Conservation (phyloP, 164 flowering plant genomes). For the Akebia trifoliata region DNA sequence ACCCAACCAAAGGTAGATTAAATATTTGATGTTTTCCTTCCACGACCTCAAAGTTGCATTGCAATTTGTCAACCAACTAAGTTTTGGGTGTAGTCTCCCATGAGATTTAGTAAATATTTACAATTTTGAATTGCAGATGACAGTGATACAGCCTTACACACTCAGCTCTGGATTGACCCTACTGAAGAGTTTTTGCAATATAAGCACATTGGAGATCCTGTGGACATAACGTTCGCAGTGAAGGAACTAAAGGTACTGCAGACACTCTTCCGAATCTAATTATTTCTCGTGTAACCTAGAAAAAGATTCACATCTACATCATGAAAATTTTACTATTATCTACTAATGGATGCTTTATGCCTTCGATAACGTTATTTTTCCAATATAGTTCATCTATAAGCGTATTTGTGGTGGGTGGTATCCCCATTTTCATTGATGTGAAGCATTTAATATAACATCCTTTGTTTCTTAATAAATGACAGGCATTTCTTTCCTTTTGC, state of each 20-base stretch:
- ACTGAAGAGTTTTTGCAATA: conserved; percentile 89
- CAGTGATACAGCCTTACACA: conserved; percentile 74
- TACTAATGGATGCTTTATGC: no score
- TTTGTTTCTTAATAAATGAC: conserved; percentile 21
- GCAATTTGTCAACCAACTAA: no score
- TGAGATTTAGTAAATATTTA: conserved; percentile 5
- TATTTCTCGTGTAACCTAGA: not conserved
- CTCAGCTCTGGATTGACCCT: conserved; percentile 98
- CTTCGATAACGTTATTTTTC: not conserved
- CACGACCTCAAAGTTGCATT: no score
- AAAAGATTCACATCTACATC: no score
- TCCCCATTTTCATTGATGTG: not conserved
- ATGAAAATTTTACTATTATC: no score
- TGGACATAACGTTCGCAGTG: conserved; percentile 86
- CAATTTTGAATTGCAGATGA: conserved; percentile 40
- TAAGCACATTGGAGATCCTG: conserved; percentile 75
- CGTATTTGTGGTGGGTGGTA: no score
- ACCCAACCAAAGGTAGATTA: conserved; percentile 81
- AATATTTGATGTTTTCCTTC: not conserved
- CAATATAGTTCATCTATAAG: not conserved
- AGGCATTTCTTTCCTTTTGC: conserved; percentile 93
- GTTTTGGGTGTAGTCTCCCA: not conserved
- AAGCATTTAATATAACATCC: conserved; percentile 5
- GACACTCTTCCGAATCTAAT: not conserved
- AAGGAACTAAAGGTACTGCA: conserved; percentile 80